Conservation (phyloP, 495 filamentous ascomycete species). For the Penicillium subrubescens region DNA sequence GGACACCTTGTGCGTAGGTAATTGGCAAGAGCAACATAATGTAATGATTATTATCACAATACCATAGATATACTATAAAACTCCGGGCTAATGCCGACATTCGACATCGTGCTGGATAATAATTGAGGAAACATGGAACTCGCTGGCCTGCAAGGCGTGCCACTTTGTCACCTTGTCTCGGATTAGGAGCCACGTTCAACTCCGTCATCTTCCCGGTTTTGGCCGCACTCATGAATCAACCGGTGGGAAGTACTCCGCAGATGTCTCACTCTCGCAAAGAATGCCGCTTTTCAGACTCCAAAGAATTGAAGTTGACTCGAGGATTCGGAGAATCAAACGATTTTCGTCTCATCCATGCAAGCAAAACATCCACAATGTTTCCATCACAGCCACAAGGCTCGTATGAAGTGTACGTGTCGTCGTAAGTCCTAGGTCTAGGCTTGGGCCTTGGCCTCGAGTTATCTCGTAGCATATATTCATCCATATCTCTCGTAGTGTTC, state of each 20-base stretch:
- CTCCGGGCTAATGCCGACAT: neutral
- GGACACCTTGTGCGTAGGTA: neutral
- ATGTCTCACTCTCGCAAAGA: neutral
- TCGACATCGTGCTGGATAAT: neutral
- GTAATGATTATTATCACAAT: no score
- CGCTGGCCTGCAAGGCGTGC: neutral
- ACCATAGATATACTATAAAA: neutral
- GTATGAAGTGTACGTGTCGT: neutral
- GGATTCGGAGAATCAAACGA: neutral
- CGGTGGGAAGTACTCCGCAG: neutral
- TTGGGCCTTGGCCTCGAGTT: neutral
- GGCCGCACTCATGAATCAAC: neutral
- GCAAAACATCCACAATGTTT: neutral
- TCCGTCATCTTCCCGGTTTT: neutral
- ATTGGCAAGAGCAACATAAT: neutral
- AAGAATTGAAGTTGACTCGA: neutral
- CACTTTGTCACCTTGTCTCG: conserved; percentile 12
- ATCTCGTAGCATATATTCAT: neutral
- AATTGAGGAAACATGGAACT: neutral
- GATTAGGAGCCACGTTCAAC: neutral
- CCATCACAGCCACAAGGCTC: neutral
- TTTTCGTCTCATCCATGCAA: neutral
- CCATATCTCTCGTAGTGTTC: neutral
- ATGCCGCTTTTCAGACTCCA: neutral
- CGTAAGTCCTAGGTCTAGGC: neutral